Conservation (phyloP, 768 basidiomycete species). For the Leccinellum luteum region DNA sequence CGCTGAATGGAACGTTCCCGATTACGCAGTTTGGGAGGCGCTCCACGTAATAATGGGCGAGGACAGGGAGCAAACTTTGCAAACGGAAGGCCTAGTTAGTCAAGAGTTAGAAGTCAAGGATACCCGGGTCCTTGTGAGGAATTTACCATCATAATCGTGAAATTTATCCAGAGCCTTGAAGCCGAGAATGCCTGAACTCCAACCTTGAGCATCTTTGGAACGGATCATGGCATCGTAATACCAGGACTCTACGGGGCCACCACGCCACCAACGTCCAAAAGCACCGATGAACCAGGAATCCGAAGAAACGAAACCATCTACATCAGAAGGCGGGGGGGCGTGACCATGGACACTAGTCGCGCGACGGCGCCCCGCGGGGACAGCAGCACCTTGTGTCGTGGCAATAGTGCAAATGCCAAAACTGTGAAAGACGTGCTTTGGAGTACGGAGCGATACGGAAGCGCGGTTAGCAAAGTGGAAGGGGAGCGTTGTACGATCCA, state of each 20-base stretch:
- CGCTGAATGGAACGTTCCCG: slow-evolving; percentile 53
- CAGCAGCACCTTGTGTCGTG: slow-evolving; percentile 32
- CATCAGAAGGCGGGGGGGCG: slow-evolving; percentile 28
- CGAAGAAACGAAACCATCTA: slow-evolving; percentile 51
- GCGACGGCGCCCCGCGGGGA: slow-evolving; percentile 56
- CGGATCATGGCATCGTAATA: slow-evolving; percentile 65
- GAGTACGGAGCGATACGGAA: slow-evolving; percentile 88
- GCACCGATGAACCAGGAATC: slow-evolving; percentile 90
- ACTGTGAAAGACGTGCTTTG: slow-evolving; percentile 81
- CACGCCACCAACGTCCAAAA: slow-evolving; percentile 91
- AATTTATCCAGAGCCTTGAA: slow-evolving; percentile 71
- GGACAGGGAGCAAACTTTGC: slow-evolving; percentile 47
- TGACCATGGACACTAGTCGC: slow-evolving; percentile 31
- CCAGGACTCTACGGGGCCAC: slow-evolving; percentile 78
- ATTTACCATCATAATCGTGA: slow-evolving; percentile 65
- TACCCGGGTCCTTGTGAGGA: not conserved
- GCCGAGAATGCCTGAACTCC: slow-evolving; percentile 74
- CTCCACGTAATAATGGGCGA: slow-evolving; percentile 41
- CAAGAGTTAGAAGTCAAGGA: slow-evolving; percentile 7
- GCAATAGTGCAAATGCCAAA: slow-evolving; percentile 89
- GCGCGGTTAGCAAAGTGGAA: slow-evolving; percentile 93
- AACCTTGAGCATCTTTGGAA: slow-evolving; percentile 67
- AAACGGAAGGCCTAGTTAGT: slow-evolving; percentile 48
- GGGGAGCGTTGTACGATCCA: slow-evolving; percentile 31
- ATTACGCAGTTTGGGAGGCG: slow-evolving; percentile 57